Conservation (phyloP, 2,329 filamentous ascomycete genomes). For the Aspergillus intermedius region DNA sequence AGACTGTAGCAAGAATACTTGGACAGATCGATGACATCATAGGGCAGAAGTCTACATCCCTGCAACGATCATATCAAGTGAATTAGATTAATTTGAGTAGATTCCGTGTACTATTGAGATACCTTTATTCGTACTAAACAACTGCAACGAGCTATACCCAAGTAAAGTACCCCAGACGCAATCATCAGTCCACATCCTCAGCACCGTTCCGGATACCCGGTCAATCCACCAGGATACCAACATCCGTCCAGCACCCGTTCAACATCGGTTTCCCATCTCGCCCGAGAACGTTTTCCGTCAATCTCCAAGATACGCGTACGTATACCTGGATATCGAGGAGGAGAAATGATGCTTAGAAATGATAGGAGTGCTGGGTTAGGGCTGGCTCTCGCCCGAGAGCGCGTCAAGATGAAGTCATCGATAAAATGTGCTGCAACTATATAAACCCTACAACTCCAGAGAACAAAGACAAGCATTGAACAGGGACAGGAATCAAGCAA, state of each 20-base stretch:
- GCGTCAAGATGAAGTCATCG: conserved; percentile 27
- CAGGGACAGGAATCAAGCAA: not conserved
- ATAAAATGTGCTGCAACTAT: conserved; percentile 3
- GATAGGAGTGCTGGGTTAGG: not conserved
- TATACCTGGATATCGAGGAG: too few relatives aligned
- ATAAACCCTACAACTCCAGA: conserved; percentile 6
- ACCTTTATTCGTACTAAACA: too few relatives aligned
- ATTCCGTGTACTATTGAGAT: too few relatives aligned
- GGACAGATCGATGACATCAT: too few relatives aligned
- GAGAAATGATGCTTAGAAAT: too few relatives aligned
- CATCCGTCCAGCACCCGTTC: not conserved
- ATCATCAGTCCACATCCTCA: too few relatives aligned
- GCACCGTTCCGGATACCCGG: not conserved
- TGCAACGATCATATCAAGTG: too few relatives aligned
- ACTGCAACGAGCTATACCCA: not conserved
- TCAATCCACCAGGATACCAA: not conserved
- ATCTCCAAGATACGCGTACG: not conserved
- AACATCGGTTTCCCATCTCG: not conserved
- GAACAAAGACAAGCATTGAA: not conserved
- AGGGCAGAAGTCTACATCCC: too few relatives aligned
- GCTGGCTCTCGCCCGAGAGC: conserved; percentile 9
- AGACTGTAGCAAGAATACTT: too few relatives aligned
- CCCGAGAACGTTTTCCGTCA: not conserved
- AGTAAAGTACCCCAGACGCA: too few relatives aligned
- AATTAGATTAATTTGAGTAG: too few relatives aligned